Evolutionary conservation across 2,329 filamentous ascomycete genomes (phyloP), one percentile per base, ranked within the genome.

Genomic region (Arthroderma sp.): DNA sequence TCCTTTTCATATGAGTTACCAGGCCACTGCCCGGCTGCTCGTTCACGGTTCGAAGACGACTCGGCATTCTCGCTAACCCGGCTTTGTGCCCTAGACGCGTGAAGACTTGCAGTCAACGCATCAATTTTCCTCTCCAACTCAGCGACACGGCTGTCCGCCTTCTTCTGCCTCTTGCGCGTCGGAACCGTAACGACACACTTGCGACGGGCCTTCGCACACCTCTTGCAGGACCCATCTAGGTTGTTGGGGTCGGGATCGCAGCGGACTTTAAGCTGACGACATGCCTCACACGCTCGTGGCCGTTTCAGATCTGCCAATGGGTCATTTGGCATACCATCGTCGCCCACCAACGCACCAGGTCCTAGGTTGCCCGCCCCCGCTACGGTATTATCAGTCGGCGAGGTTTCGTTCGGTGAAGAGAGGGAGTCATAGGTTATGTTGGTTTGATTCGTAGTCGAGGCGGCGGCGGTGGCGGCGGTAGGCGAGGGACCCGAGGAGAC

Each of bases 101-200:
- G 80, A 51, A 94, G 60, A 32, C 79, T 86, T 5, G 85, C 84
- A 5, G 85, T 94, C 59, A 94, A 61, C 6, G 83, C 84, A 67
- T 94, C 86, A 51, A 94, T 89, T 68, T 93, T 93, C 70, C 82
- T 86, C 69, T 94, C 87, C 42, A 95, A 71, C 68, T 94, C 87
- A 6, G 86, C 83, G 8, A 95, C 87, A 42, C 86, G 75, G 52
- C 79, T 89, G 60, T 94, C 88, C 44, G 85, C 87, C 71, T 94
- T 94, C 70, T 89, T 94, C 68, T 89, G 85, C 38, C 87, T 74
- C 65, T 93, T 94, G 36, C 85, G 65, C 9, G 71, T 78, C 0
- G 77, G 85, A 50, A 79, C 77, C 1, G 85, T 93, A 49, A 88
- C 80, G 36, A 88, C 67, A 58, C 87, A 94, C 50, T 72, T 71